phyloP scores from a whole-genome alignment of 2,329 filamentous ascomycete genomes.

The Fusarium xyrophilum region DNA sequence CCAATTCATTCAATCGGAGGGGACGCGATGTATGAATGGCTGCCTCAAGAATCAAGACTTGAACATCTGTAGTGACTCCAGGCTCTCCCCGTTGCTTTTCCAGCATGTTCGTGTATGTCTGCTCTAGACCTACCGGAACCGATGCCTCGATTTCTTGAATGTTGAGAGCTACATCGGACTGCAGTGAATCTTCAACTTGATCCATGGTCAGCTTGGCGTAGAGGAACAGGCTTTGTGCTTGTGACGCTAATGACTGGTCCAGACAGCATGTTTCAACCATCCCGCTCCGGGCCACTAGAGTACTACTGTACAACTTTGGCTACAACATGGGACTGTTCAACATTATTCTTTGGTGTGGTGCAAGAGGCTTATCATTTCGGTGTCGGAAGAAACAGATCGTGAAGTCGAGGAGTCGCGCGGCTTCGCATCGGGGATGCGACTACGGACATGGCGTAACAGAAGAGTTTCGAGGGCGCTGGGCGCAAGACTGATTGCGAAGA shows the following conservation, averaged over 20 bases:
- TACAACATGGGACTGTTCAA: background rate
- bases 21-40: conserved; percentile 51
- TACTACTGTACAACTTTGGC: background rate
- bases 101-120: conserved; percentile 47
- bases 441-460: background rate
- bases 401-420: background rate
- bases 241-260: background rate
- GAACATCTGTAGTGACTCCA: conserved; percentile 41
- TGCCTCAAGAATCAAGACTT: conserved; percentile 47
- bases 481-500: background rate
- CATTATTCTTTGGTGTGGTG: background rate
- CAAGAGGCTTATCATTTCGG: background rate
- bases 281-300: background rate
- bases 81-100: conserved; percentile 45
- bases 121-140: conserved; percentile 31
- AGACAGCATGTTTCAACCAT: background rate
- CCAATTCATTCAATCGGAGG: conserved; percentile 49
- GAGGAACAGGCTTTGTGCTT: conserved; percentile 32
- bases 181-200: conserved; percentile 18
- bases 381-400: background rate
- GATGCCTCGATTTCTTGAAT: conserved; percentile 13
- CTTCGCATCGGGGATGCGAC: background rate
- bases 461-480: background rate
- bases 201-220: conserved; percentile 39
- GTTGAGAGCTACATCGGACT: background rate